Percentiles rank a stretch among this genome's conserved stretches.
Evolutionary conservation across 2,329 filamentous ascomycete genomes (phyloP).

Genomic region (Phialocephala sp.): DNA sequence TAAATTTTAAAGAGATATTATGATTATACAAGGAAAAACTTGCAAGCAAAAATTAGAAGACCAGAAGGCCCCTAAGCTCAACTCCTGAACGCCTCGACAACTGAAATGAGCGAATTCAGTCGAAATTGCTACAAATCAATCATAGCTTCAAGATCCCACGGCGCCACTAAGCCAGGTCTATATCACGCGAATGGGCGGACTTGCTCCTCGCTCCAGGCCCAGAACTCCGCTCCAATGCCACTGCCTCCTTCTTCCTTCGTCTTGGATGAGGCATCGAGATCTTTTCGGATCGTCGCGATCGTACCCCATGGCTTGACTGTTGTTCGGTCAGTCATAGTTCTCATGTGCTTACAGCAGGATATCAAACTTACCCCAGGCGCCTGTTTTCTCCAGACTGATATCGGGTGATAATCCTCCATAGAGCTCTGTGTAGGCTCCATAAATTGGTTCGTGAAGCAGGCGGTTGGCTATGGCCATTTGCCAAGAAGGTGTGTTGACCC

Average conservation of each 20-base stretch:
- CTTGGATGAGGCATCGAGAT: conserved; percentile 42
- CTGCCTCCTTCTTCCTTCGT: conserved; percentile 45
- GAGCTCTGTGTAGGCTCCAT: conserved; percentile 29
- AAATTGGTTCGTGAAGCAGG: conserved; percentile 23
- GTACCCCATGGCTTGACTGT: conserved; percentile 55
- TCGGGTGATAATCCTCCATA: conserved; percentile 29
- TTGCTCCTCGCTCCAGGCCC: conserved; percentile 51
- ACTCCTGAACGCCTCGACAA: not conserved
- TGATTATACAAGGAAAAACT: not conserved
- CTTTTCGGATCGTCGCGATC: conserved; percentile 41
- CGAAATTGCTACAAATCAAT: not conserved
- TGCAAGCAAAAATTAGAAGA: not conserved
- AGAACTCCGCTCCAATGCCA: conserved; percentile 47
- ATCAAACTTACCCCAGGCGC: conserved; percentile 25
- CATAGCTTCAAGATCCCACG: not conserved
- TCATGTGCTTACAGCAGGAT: not conserved
- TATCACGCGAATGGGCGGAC: conserved; percentile 25
- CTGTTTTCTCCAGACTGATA: conserved; percentile 24
- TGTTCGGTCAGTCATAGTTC: conserved; percentile 1
- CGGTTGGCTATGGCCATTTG: conserved; percentile 12
- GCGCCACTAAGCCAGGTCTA: not conserved
- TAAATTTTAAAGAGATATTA: not conserved
- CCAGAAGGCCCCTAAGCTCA: not conserved
- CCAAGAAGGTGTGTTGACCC: conserved; percentile 16
- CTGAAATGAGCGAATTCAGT: not conserved